Conservation (phyloP, 345 rosid genomes). For the Heritiera littoralis region DNA sequence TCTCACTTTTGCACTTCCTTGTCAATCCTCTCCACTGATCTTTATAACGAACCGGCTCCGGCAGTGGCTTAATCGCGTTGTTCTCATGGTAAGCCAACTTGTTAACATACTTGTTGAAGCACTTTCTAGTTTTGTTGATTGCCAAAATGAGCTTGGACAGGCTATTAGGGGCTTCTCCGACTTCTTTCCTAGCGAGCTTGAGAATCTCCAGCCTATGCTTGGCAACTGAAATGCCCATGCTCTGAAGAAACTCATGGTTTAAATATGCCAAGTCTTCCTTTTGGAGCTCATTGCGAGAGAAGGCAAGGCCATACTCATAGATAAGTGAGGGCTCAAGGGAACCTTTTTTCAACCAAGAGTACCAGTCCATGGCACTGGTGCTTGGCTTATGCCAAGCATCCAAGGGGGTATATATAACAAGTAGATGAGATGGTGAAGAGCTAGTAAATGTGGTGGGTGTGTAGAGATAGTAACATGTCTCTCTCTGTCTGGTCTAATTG, state of each 20-base stretch:
- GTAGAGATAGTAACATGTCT: background rate
- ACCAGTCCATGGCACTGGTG: constrained; percentile 68
- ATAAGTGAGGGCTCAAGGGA: constrained; percentile 58
- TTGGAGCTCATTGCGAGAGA: constrained; percentile 64
- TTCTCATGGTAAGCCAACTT: constrained; percentile 46
- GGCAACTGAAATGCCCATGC: constrained; percentile 76
- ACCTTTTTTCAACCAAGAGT: constrained; percentile 72
- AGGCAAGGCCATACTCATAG: constrained; percentile 65
- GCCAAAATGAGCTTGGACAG: constrained; percentile 47
- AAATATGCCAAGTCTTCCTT: constrained; percentile 64
- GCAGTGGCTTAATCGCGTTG: constrained; percentile 36
- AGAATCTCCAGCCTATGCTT: constrained; percentile 81
- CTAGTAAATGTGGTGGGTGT: constrained; percentile 34
- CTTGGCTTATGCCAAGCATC: constrained; percentile 5
- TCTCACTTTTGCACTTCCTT: constrained; percentile 39
- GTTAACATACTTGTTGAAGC: constrained; percentile 41
- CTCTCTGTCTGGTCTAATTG: background rate
- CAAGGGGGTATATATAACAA: constrained; percentile 10
- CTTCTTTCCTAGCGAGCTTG: constrained; percentile 62
- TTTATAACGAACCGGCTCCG: constrained; percentile 21
- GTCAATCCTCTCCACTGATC: constrained; percentile 31
- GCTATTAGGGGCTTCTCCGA: constrained; percentile 18
- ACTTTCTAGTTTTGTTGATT: constrained; percentile 43
- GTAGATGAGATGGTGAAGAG: constrained; percentile 24
- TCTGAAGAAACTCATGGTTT: constrained; percentile 73